Percentiles rank a stretch among this genome's conserved stretches.
phyloP scores from a whole-genome alignment of 2,329 filamentous ascomycete species.

The Tolypocladium ophioglossoides region DNA sequence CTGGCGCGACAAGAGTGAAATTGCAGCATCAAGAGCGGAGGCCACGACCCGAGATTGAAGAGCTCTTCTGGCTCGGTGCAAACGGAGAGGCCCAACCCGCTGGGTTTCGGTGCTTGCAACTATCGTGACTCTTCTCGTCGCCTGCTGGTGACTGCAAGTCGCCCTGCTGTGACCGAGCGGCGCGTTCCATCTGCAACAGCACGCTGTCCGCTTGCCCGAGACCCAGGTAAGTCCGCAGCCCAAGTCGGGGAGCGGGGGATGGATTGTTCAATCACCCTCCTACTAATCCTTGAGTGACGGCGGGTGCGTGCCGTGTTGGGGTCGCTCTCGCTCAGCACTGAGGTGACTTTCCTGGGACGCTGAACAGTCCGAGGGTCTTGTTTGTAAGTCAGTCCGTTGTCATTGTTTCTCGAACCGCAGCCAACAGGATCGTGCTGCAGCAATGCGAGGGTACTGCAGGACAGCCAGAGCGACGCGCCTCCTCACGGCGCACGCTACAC shows the following conservation, averaged over 20 bases:
- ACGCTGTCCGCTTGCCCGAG: background rate
- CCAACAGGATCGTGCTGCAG: background rate
- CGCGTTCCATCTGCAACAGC: background rate
- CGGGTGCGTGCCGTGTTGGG: background rate
- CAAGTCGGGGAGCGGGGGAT: conserved; percentile 2
- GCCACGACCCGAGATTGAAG: background rate
- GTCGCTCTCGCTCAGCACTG: background rate
- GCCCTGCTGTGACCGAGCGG: background rate
- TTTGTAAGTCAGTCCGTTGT: background rate
- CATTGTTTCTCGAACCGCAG: background rate
- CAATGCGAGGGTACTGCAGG: background rate
- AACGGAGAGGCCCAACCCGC: background rate
- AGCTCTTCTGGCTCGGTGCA: background rate
- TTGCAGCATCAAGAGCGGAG: background rate
- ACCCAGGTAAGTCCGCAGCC: background rate
- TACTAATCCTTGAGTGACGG: too few species aligned
- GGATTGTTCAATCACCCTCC: too few species aligned
- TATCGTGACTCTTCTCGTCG: background rate
- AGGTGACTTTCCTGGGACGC: too few species aligned
- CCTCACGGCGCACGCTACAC: background rate
- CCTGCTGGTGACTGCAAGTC: background rate
- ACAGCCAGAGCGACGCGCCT: background rate
- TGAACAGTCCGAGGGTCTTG: background rate
- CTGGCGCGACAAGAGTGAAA: background rate
- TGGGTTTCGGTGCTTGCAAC: background rate